phyloP scores from a whole-genome alignment of 108 stramenopile genomes.

The Nitzschia palea region DNA sequence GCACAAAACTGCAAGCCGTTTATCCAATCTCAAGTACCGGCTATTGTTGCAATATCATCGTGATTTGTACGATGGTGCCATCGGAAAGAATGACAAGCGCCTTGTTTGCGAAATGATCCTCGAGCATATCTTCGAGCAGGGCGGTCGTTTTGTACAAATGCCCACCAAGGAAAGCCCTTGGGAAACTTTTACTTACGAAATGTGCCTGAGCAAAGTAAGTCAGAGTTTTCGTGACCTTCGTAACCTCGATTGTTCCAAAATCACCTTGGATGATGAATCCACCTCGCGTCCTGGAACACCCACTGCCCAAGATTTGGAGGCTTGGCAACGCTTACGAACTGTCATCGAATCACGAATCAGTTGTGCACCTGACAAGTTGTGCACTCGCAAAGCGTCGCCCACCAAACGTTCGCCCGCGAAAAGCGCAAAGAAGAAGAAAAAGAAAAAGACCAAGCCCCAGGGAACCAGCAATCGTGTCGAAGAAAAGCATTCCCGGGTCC shows the following conservation, averaged over 20 bases:
- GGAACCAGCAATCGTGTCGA: too few relatives aligned
- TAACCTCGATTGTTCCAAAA: background rate
- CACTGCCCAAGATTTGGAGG: too few relatives aligned
- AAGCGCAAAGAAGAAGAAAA: too few relatives aligned
- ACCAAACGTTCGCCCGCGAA: too few relatives aligned
- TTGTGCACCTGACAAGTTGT: too few relatives aligned
- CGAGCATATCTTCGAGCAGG: background rate
- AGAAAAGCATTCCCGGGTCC: too few relatives aligned
- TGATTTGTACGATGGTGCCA: slow-evolving; percentile 4
- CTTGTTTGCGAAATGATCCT: background rate
- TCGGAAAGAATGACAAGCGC: background rate
- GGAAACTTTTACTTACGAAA: background rate
- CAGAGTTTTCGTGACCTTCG: slow-evolving; percentile 11
- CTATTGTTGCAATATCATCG: background rate
- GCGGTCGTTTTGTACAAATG: background rate
- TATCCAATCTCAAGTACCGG: background rate
- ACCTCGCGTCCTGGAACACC: too few relatives aligned
- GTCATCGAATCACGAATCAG: too few relatives aligned
- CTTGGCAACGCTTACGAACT: too few relatives aligned
- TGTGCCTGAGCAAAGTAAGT: background rate
- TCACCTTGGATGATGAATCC: too few relatives aligned
- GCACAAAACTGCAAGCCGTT: background rate
- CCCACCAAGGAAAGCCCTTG: background rate
- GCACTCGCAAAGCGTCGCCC: too few relatives aligned
- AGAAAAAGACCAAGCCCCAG: too few relatives aligned